Base-by-base conservation (phyloP, 2,329 filamentous ascomycete genomes). In the Malbranchea cinnamomea region DNA sequence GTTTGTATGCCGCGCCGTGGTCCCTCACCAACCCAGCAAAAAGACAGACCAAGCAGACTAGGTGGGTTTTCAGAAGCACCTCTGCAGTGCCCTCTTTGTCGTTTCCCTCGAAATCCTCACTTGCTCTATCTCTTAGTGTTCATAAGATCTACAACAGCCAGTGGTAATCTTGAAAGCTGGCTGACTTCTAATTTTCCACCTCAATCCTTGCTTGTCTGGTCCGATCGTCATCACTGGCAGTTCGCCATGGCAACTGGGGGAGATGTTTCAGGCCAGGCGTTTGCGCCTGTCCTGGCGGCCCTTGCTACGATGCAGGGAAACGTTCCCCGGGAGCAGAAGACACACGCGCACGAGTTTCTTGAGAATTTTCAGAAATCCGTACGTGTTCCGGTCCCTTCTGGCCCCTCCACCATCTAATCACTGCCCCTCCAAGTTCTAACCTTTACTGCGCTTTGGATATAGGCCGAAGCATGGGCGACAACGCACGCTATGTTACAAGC, bases 361-460 rank as follows among this genome's bases (percentile, higher is more conserved):
- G 81, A 92, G 59, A 76, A 74, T 45, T 98, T 95, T 59, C 89
- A 98, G 69, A 98, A 98, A 72, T 95, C 89, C 56, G 87, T 93
- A 58, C 44, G 78, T 28, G 15, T 23, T 3, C 19, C 16, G 13
- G 26, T 23, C 21, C 24, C 19, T 15, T 8, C 6, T 28, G 3
- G 28, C 23, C 23, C n/a, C n/a, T n/a, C 7, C 24, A 26, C 13
- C 18, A 17, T 4, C 12, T 11, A 10, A n/a, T 20, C 18, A 16
- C 22, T 34, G 20, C 30, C 26, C 29, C 30, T 30, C 33, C n/a
- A 15, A 27, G 11, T 5, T 18, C 14, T 10, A 20, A 12, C 21
- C 26, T 24, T 30, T 25, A 23, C 7, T 22, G 11, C 9, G 8
- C 4, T 20, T 9, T 32, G 25, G 15, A 23, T 18, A 3, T 52